Conservation (phyloP, 768 basidiomycete species). For the Leccinum boreale region DNA sequence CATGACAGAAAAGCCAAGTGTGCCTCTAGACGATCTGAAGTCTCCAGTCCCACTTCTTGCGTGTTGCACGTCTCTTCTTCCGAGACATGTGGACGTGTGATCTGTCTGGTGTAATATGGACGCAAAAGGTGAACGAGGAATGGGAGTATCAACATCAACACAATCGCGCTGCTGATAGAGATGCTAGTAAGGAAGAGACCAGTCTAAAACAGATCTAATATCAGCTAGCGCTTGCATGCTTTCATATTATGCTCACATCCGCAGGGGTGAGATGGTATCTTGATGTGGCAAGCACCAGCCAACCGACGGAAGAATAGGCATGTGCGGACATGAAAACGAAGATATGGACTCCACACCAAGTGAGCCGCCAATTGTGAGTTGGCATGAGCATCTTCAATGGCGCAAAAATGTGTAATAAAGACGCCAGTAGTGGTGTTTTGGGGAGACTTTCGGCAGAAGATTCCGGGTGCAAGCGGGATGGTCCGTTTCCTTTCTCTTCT, state of each 20-base stretch:
- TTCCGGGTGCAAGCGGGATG: conserved; percentile 7
- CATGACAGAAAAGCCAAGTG: conserved; percentile 26
- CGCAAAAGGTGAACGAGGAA: conserved; percentile 23
- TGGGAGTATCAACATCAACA: conserved; percentile 21
- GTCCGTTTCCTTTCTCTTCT: conserved; percentile 18
- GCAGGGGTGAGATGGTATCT: conserved; percentile 27
- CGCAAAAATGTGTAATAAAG: conserved; percentile 16
- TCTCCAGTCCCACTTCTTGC: not conserved
- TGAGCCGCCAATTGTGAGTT: conserved; percentile 27
- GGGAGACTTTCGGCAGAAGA: not conserved
- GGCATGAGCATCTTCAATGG: conserved; percentile 26
- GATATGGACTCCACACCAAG: conserved; percentile 27
- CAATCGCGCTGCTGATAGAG: conserved; percentile 16
- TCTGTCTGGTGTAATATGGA: conserved; percentile 21
- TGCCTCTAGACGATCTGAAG: conserved; percentile 29
- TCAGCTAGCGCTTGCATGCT: not conserved
- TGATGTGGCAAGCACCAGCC: conserved; percentile 26
- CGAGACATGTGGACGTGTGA: not conserved
- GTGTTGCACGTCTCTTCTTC: not conserved
- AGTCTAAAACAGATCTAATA: conserved; percentile 14
- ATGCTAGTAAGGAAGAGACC: conserved; percentile 24
- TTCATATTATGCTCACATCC: conserved; percentile 13
- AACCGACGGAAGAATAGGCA: conserved; percentile 11
- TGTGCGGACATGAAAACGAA: conserved; percentile 19
- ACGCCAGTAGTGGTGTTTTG: not conserved